A percentile compares a stretch with the other conserved stretches of the same genome.
Conservation (phyloP, 2,329 filamentous ascomycete species). For the Neofusicoccum ribis region DNA sequence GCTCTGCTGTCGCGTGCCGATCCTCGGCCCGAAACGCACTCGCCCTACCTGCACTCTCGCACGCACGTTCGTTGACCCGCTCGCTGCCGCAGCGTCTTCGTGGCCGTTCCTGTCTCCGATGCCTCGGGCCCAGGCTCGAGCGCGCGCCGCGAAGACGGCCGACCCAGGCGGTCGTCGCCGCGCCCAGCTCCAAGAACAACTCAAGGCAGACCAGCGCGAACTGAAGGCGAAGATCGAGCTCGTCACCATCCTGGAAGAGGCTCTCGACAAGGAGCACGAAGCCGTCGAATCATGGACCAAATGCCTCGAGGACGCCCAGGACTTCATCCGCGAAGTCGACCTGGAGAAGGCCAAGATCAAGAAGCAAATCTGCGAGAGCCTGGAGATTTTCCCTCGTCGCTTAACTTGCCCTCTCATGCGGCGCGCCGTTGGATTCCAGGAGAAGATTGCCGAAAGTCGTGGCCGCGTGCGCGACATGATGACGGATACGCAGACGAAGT, state of each 20-base stretch:
- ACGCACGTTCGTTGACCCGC: not conserved
- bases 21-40: not conserved
- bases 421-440: conserved; percentile 14
- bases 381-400: conserved; percentile 5
- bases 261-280: not conserved
- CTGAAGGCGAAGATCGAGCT: not conserved
- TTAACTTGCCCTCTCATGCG: conserved; percentile 17
- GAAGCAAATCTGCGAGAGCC: conserved; percentile 17
- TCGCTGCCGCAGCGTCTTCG: not conserved
- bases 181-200: not conserved
- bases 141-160: not conserved
- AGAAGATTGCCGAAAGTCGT: conserved; percentile 13
- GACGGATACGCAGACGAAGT: conserved; percentile 3
- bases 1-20: not conserved
- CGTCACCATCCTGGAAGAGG: not conserved
- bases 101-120: not conserved
- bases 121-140: conserved; percentile 5
- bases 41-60: not conserved
- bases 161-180: not conserved
- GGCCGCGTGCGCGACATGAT: conserved; percentile 15
- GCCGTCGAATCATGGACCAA: conserved; percentile 10
- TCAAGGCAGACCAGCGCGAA: conserved; percentile 1
- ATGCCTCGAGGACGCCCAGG: conserved; percentile 7
- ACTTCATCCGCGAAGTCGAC: conserved; percentile 17
- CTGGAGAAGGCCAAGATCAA: conserved; percentile 14